Evolutionary conservation across 257 asterid species (phyloP), one percentile per base, ranked within the genome.

Genomic region (Jacaranda mimosifolia): DNA sequence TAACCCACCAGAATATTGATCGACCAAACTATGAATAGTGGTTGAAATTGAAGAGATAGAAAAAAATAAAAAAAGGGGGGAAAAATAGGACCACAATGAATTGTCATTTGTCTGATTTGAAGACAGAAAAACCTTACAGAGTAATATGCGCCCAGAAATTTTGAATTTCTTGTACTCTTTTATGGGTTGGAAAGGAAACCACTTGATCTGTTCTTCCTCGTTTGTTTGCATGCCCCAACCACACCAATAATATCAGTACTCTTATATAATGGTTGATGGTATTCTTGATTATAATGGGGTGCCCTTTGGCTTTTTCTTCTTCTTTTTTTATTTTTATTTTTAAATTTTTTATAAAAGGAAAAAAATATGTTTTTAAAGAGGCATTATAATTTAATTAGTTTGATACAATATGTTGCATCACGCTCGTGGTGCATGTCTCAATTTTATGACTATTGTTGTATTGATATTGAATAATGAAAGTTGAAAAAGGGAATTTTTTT

Each of bases 91-190:
- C 76, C 85, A 77, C 78, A 65, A 85, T 80, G n/a, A n/a, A n/a
- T n/a, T n/a, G n/a, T n/a, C n/a, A n/a, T n/a, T n/a, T n/a, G n/a
- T n/a, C n/a, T n/a, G 80, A 59, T 78, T 3, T 79, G 91, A 72
- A 83, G 87, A 83, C 89, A 85, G 13, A 53, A 81, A 79, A 77
- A 79, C 76, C 79, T 70, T 17, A 56, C 71, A 74, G 69, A 45
- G 65, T 13, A 76, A 40, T 26, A 67, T 51, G 62, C 35, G 73
- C 35, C 82, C 65, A 70, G 62, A 76, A 10, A 18, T 15, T 40
- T 17, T 65, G 83, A 80, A 80, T 74, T 82, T 55, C 46, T 53
- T 84, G 87, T 77, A 75, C 77, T 78, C 68, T 4, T 74, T 68
- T 67, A 46, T 62, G 51, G 75, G 82, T 73, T 82, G 74, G 76